Evolutionary conservation across 2,329 filamentous ascomycete species (phyloP), one percentile per base, ranked within the genome.

Genomic region (Mariannaea elegans): DNA sequence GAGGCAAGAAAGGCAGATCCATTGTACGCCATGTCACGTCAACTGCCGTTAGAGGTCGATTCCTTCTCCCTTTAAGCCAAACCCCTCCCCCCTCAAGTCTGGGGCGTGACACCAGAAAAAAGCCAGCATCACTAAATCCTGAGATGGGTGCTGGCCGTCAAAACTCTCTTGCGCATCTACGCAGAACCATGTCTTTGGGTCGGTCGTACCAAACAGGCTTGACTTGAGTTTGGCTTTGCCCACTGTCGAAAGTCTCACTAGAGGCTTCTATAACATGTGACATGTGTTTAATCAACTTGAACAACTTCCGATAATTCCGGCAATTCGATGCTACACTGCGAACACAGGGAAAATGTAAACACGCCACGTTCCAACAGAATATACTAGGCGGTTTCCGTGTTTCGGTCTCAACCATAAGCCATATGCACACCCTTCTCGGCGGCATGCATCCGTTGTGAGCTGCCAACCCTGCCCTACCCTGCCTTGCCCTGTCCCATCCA

Each of bases 401-500:
- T n/a, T n/a, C n/a, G n/a, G n/a, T n/a, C n/a, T 27, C 24, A 27
- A 27, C 24, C 6, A 27, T 27, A 27, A 62, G 53, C 45, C 38
- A 54, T 50, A 23, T 54, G 24, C 24, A 27, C 24, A 27, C 49
- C 54, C 19, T 56, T 66, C 48, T 65, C 29, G 45, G 61, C 56
- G 18, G 18, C 39, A 39, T 67, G 53, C 66, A 62, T 34, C 41
- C 34, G 5, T 5, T 27, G 9, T 27, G 24, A 27, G 9, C 54
- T 46, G 39, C 46, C 29, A 51, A 13, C 39, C 24, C 24, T 27
- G 24, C 24, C 5, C 9, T 27, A 9, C 9, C 24, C 24, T 27
- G 24, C 24, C 24, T 9, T 27, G 24, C 24, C 9, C 24, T 6
- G 24, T 27, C 6, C 24, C n/a, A n/a, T n/a, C n/a, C n/a, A n/a